phyloP scores from a whole-genome alignment of 352 stramenopile genomes.

The Nothophytophthora sp. region DNA sequence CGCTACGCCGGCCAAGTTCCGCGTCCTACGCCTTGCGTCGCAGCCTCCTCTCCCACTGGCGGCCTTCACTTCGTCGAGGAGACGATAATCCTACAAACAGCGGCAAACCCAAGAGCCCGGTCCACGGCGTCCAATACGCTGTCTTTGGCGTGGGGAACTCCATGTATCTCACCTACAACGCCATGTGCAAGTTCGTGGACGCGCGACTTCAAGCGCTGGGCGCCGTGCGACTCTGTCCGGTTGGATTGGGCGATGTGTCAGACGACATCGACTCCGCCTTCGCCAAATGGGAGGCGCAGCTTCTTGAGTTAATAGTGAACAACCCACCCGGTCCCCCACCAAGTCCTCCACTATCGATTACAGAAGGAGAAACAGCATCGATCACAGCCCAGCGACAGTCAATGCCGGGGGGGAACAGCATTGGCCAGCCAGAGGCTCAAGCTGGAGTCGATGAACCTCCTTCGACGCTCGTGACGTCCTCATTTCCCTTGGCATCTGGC shows the following conservation, averaged over 20 bases:
- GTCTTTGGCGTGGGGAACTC: slow-evolving; percentile 94
- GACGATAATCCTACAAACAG: not conserved
- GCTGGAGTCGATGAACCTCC: not conserved
- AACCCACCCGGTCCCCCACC: not conserved
- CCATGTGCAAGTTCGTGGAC: slow-evolving; percentile 91
- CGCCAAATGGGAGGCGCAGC: slow-evolving; percentile 82
- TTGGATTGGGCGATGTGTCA: slow-evolving; percentile 93
- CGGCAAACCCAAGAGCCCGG: not conserved
- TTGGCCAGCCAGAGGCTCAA: too few species aligned
- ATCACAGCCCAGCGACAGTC: not conserved
- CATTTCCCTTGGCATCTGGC: too few species aligned
- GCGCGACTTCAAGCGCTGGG: slow-evolving; percentile 73
- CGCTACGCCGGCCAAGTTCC: too few species aligned
- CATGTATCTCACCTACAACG: slow-evolving; percentile 96
- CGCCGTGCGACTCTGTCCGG: slow-evolving; percentile 50
- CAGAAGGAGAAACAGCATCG: not conserved
- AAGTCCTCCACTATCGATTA: too few species aligned
- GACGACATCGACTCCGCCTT: slow-evolving; percentile 69
- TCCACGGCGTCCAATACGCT: slow-evolving; percentile 12
- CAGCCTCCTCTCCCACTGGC: too few species aligned
- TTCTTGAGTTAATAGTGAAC: slow-evolving; percentile 22
- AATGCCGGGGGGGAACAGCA: too few species aligned
- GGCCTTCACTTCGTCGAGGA: slow-evolving; percentile 8
- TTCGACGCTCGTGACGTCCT: slow-evolving; percentile 2
- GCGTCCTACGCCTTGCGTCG: too few species aligned